phyloP scores from a whole-genome alignment of 1,139 yeast species.

The Tardiomyces digboiensis region DNA sequence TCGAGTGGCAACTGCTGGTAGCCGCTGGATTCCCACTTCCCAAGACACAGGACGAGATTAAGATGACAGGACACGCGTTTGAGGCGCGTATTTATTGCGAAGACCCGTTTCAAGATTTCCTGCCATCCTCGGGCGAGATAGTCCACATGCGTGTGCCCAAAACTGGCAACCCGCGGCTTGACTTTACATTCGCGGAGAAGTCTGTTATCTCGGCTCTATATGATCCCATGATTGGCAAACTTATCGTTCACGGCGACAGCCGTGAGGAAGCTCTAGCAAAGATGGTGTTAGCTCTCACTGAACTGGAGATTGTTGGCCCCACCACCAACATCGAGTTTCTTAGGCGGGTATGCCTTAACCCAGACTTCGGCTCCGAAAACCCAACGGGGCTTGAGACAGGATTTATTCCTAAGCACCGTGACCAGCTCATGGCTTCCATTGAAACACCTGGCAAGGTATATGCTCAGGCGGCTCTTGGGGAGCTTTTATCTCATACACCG shows the following conservation, averaged over 20 bases:
- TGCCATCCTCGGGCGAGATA: conserved; percentile 26
- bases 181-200: conserved; percentile 22
- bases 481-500: conserved; percentile 8
- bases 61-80: conserved; percentile 23
- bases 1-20: conserved; percentile 88
- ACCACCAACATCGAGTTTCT: conserved; percentile 26
- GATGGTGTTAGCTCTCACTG: conserved; percentile 21
- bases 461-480: conserved; percentile 26
- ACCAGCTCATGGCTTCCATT: conserved; percentile 13
- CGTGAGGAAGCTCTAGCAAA: conserved; percentile 25
- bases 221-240: conserved; percentile 29
- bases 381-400: conserved; percentile 26
- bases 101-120: conserved; percentile 24
- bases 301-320: conserved; percentile 28
- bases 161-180: conserved; percentile 22
- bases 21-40: conserved; percentile 59
- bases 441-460: conserved; percentile 18
- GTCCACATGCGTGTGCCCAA: conserved; percentile 20
- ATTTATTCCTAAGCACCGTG: conserved; percentile 23
- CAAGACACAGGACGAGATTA: conserved; percentile 23
- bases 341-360: conserved; percentile 20
- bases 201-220: conserved; percentile 24
- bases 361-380: conserved; percentile 21
- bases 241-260: conserved; percentile 23
- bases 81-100: conserved; percentile 29